Evolutionary conservation across 2,329 filamentous ascomycete species (phyloP).

Genomic region (Colletotrichum lindemuthianum): DNA sequence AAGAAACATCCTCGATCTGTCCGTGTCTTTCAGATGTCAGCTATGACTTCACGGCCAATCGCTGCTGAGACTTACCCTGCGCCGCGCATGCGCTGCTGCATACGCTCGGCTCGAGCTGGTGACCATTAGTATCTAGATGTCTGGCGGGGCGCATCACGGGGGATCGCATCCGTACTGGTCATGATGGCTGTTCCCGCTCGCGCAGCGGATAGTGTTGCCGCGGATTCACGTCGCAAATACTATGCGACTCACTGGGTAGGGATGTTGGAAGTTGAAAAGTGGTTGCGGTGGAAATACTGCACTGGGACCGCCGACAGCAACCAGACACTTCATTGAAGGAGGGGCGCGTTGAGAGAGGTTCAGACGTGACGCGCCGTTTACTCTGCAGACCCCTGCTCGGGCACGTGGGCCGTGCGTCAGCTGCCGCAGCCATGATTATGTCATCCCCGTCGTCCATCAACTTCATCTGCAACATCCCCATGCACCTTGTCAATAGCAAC

Average conservation of each 20-base stretch:
- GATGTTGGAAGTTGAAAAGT: background rate
- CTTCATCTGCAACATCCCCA: no score
- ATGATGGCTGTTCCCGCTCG: conserved; percentile 39
- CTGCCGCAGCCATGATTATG: background rate
- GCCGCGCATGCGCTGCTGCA: conserved; percentile 72
- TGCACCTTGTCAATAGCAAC: no score
- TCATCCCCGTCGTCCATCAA: no score
- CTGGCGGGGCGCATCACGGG: conserved; percentile 7
- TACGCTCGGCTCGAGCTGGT: conserved; percentile 67
- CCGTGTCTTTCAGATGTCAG: conserved; percentile 54
- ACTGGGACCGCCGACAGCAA: background rate
- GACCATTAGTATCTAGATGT: conserved; percentile 18
- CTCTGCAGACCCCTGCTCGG: background rate
- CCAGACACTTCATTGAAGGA: background rate
- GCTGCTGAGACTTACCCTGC: conserved; percentile 61
- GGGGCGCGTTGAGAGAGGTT: conserved; percentile 20
- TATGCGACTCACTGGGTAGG: background rate
- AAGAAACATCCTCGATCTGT: conserved; percentile 69
- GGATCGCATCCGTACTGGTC: conserved; percentile 44
- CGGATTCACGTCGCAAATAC: background rate
- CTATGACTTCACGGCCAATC: background rate
- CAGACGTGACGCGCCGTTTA: background rate
- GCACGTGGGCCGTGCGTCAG: background rate
- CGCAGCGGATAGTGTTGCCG: background rate
- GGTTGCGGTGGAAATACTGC: background rate